Evolutionary conservation across 306 rosid genomes (phyloP), one percentile per base, ranked within the genome.

Genomic region (Acacia acuminata): DNA sequence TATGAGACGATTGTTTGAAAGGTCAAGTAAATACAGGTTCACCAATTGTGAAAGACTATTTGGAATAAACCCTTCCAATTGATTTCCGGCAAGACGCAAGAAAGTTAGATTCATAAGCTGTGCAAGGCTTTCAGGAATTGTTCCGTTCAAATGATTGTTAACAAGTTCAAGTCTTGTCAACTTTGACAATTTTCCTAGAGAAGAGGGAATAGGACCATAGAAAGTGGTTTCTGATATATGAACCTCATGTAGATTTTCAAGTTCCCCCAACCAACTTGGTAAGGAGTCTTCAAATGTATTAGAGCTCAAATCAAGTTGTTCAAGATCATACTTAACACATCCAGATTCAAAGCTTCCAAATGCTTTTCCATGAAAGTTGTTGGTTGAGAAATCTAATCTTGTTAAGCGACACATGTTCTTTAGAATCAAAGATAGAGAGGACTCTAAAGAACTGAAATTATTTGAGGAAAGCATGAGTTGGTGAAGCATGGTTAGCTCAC

Each of bases 121-220:
- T 66, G 44, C 0, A 34, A 66, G 71, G 3, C 71, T 66, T 0
- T 66, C 24, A 5, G 45, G 71, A 17, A 66, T 66, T 66, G 71
- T 6, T 36, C 25, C 71, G 17, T 34, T 66, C 1, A 66, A 16
- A 1, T 3, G 44, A 34, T 66, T 66, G 45, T 34, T 9, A 66
- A 32, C 24, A 32, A 66, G 71, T 2, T 66, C 71, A 17, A 66
- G 71, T 66, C 3, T 66, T 34, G 71, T 34, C 71, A 66, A 34
- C 4, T 3, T 11, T 34, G 45, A 66, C 36, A 34, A 34, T 8
- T 66, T 66, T 17, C 71, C 45, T 3, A 66, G 24, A 66, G 71
- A 66, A 7, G 4, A 16, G 71, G 71, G 71, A 8, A 66, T 66
- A 22, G 71, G 71, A 66, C 71, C 71, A 66, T 16, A 66, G 71